A percentile compares a stretch with the other conserved stretches of the same genome.
phyloP scores from a whole-genome alignment of 106 monocot species.

The Dactylorhiza incarnata region DNA sequence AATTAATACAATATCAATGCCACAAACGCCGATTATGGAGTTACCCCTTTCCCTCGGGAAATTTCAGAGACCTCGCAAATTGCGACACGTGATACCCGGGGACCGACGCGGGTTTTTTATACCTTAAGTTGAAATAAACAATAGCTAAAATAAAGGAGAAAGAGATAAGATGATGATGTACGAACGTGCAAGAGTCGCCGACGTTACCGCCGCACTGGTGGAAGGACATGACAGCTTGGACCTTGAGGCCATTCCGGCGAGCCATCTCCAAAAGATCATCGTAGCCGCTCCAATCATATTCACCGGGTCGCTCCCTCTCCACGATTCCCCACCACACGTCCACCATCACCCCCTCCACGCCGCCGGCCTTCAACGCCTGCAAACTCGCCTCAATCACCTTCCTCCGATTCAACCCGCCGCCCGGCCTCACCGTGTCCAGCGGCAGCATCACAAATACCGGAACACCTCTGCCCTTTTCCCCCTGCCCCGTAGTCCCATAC shows the following conservation, averaged over 20 bases:
- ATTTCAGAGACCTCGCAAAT: too few species aligned
- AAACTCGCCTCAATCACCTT: conserved; percentile 77
- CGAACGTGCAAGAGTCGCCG: conserved; percentile 79
- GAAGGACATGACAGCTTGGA: conserved; percentile 98
- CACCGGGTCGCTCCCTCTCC: conserved; percentile 58
- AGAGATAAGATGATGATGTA: not conserved
- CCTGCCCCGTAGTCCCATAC: not conserved
- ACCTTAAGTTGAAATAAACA: not conserved
- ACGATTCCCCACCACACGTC: conserved; percentile 99
- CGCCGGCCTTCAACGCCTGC: conserved; percentile 69
- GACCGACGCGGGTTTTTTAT: too few species aligned
- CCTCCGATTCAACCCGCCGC: conserved; percentile 45
- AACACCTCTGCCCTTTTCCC: conserved; percentile 31
- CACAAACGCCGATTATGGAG: too few species aligned
- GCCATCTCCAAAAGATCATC: conserved; percentile 65
- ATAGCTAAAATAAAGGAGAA: not conserved
- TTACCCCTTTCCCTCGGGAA: too few species aligned
- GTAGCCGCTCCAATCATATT: conserved; percentile 74
- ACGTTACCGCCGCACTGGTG: conserved; percentile 96
- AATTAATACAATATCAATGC: too few species aligned
- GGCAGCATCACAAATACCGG: conserved; percentile 96
- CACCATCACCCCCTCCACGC: conserved; percentile 89
- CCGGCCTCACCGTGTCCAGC: conserved; percentile 56
- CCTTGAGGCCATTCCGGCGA: conserved; percentile 50
- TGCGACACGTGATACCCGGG: too few species aligned